Base-by-base conservation (phyloP, 768 basidiomycete species). In the Cystobasidium tubakii region DNA sequence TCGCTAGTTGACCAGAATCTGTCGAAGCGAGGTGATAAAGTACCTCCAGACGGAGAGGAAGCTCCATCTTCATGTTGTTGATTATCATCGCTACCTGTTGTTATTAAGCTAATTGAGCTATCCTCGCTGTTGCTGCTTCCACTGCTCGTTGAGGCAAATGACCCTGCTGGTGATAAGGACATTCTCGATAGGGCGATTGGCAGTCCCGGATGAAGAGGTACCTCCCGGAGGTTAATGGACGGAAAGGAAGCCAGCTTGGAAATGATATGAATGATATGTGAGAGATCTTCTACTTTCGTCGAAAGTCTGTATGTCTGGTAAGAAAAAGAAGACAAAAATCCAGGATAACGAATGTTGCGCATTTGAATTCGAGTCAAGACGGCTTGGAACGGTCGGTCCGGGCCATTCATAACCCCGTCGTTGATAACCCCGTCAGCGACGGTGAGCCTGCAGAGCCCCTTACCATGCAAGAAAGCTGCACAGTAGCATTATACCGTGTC, bases 131-230 rank as follows among this genome's bases (percentile, higher is more conserved):
- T 19, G 46, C 46, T 50, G 7, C 46, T 21, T 15, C 7, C 3
- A 4, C 15, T 50, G 7, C 9, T 50, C 46, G 63, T 21, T 31
- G 63, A 65, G 34, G 7, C 43, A 10, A 43, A 65, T 65, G 33
- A 60, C 57, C 57, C 57, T 60, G 29, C 57, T 60, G 57, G 57
- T 60, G 57, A 60, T 60, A 60, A 60, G 57, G 57, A 60, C 57
- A 60, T 60, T 27, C 57, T 60, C 15, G 46, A 50, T n/a, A 50
- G 46, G 46, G 46, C 12, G 3, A n/a, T 50, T 9, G 46, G 46
- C 3, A 50, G 46, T 50, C 46, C 46, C 9, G 46, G 46, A 50
- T 9, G 46, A 21, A 50, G 46, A 50, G 46, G 46, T 3, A 15
- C 46, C n/a, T 50, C 46, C 21, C 46, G 46, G n/a, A n/a, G 21